Conservation (phyloP, 352 stramenopile genomes). For the Globisporangium apiculatum region DNA sequence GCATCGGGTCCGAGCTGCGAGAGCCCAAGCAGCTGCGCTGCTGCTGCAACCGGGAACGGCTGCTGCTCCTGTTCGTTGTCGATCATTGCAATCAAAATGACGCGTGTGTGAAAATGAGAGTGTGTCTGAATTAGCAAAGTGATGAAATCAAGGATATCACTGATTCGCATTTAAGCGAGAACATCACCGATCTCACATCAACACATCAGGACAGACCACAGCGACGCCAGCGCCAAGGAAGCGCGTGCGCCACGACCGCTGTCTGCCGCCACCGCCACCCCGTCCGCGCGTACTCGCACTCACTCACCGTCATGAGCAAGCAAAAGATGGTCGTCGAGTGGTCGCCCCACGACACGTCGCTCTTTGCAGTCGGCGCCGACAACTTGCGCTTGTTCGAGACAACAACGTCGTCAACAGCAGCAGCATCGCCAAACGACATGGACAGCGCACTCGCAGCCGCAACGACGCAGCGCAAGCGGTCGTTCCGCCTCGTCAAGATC, state of each 20-base stretch:
- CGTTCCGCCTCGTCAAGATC: slow-evolving; percentile 78
- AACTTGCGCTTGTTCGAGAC: slow-evolving; percentile 82
- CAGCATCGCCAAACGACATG: slow-evolving; percentile 3
- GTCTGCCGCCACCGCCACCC: background rate
- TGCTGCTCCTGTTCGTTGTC: background rate
- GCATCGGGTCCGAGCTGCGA: slow-evolving; percentile 42
- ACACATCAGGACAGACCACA: background rate
- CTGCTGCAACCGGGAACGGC: background rate
- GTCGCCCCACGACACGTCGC: slow-evolving; percentile 73
- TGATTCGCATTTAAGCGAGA: too few species aligned
- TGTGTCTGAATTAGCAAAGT: background rate
- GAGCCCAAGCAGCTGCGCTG: slow-evolving; percentile 16
- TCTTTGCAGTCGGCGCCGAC: slow-evolving; percentile 79
- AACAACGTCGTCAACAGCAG: slow-evolving; percentile 12
- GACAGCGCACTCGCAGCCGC: slow-evolving; percentile 2
- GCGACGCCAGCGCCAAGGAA: background rate
- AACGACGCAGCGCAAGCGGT: slow-evolving; percentile 77
- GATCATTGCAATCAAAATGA: slow-evolving; percentile 1
- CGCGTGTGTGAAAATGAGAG: background rate
- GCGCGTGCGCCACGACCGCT: background rate
- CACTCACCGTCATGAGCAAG: slow-evolving; percentile 49
- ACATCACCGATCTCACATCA: background rate
- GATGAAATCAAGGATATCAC: background rate
- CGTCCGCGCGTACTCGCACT: background rate
- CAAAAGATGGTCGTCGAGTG: slow-evolving; percentile 68